Evolutionary conservation across 495 filamentous ascomycete genomes (phyloP).

Genomic region (Cairneyella variabilis): DNA sequence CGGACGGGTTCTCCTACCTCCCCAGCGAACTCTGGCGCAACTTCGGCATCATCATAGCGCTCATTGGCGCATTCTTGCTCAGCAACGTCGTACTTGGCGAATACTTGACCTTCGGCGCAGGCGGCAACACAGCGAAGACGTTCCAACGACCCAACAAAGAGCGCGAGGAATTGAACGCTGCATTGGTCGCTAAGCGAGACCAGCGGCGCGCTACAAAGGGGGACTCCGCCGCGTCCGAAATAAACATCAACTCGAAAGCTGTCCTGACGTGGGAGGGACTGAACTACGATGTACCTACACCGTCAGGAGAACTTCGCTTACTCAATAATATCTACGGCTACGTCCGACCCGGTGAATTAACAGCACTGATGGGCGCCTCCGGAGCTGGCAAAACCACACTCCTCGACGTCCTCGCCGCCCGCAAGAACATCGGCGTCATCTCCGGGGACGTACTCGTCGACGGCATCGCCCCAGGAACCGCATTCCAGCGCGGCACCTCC

Average conservation of each 20-base stretch:
- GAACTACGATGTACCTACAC: conserved; percentile 61
- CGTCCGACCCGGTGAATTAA: conserved; percentile 77
- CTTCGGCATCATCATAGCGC: conserved; percentile 60
- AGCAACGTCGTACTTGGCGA: conserved; percentile 73
- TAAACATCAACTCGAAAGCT: conserved; percentile 59
- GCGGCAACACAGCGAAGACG: conserved; percentile 65
- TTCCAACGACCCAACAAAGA: conserved; percentile 69
- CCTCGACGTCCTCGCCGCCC: conserved; percentile 56
- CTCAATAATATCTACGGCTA: conserved; percentile 72
- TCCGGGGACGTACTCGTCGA: conserved; percentile 78
- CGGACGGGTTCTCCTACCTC: conserved; percentile 47
- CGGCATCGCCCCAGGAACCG: conserved; percentile 59
- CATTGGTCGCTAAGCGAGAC: conserved; percentile 53
- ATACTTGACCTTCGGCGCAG: conserved; percentile 62
- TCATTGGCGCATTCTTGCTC: conserved; percentile 64
- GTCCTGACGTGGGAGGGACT: conserved; percentile 60
- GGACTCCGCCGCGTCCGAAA: conserved; percentile 57
- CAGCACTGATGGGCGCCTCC: conserved; percentile 69
- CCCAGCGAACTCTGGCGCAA: conserved; percentile 65
- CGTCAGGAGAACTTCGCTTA: conserved; percentile 57
- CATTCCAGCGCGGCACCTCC: conserved; percentile 79
- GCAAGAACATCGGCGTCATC: conserved; percentile 39
- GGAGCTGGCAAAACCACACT: conserved; percentile 72
- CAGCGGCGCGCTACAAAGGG: conserved; percentile 45
- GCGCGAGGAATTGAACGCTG: conserved; percentile 63